These are phyloP conservation scores for Kitagawia praeruptora DNA, from an alignment of 129 eudicot species.

Conservation along the genomic window DNA sequence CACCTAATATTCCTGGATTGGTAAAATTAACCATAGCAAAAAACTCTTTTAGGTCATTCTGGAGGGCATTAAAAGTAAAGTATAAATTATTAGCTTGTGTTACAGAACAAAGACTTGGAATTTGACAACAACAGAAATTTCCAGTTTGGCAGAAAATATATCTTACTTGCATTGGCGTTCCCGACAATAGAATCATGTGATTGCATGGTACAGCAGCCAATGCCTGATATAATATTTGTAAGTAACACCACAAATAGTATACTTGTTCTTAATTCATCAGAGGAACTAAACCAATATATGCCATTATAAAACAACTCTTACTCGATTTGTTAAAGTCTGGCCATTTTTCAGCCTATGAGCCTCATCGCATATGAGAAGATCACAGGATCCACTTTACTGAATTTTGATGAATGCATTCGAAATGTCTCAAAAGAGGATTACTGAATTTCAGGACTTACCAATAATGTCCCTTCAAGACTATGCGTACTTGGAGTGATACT, in stretches of 20 bases:
- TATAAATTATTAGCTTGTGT: background rate
- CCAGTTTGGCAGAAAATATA: conserved; percentile 1
- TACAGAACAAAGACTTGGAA: conserved; percentile 13
- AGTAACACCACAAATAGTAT: conserved; percentile 6
- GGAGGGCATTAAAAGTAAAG: conserved; percentile 16
- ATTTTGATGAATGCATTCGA: conserved; percentile 83
- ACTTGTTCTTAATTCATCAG: background rate
- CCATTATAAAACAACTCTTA: conserved; percentile 25
- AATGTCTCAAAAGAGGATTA: conserved; percentile 98
- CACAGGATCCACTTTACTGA: conserved; percentile 78
- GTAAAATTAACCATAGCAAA: conserved; percentile 96
- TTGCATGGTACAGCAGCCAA: conserved; percentile 87
- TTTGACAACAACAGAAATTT: conserved; percentile 5
- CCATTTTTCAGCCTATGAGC: conserved; percentile 98
- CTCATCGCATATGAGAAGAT: conserved; percentile 95
- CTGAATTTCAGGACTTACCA: too few relatives aligned
- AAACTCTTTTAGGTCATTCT: conserved; percentile 98
- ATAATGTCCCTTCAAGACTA: too few relatives aligned
- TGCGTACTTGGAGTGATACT: too few relatives aligned
- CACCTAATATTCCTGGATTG: conserved; percentile 91
- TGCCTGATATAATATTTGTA: conserved; percentile 45
- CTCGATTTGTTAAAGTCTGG: conserved; percentile 90
- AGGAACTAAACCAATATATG: background rate
- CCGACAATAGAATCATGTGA: conserved; percentile 83
- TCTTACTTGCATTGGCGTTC: conserved; percentile 98